A percentile compares a stretch with the other conserved stretches of the same genome.
Evolutionary conservation across 192 early-diverging fungal species (phyloP).

Genomic region (Backusella tarrabulga): DNA sequence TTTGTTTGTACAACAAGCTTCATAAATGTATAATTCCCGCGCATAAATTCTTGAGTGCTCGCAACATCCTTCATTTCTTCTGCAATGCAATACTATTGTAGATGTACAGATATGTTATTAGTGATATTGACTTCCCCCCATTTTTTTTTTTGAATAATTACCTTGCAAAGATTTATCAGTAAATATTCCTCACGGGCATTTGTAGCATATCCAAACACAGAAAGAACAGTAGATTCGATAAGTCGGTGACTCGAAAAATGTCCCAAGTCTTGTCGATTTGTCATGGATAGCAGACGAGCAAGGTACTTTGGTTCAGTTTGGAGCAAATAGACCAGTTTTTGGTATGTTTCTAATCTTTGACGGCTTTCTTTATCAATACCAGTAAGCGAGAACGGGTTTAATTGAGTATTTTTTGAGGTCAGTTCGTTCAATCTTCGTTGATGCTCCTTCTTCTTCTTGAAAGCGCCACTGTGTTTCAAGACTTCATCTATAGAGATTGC

Average conservation of each 20-base stretch:
- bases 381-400: slow-evolving; percentile 64
- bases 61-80: slow-evolving; percentile 91
- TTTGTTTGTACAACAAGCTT: slow-evolving; percentile 95
- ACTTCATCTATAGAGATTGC: slow-evolving; percentile 96
- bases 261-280: slow-evolving; percentile 80
- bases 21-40: slow-evolving; percentile 98
- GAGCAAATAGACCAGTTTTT: slow-evolving; percentile 93
- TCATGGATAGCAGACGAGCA: slow-evolving; percentile 83
- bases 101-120: not conserved
- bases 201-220: slow-evolving; percentile 97
- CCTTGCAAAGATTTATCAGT: slow-evolving; percentile 90
- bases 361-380: slow-evolving; percentile 84
- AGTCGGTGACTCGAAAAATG: slow-evolving; percentile 66
- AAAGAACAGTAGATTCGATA: slow-evolving; percentile 87
- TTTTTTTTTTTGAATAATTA: slow-evolving; percentile 21
- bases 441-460: slow-evolving; percentile 45
- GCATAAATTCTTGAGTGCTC: slow-evolving; percentile 88
- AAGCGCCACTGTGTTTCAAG: slow-evolving; percentile 35
- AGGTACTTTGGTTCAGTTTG: slow-evolving; percentile 96
- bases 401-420: not conserved
- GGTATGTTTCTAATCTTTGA: slow-evolving; percentile 74
- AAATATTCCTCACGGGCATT: slow-evolving; percentile 97
- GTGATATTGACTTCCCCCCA: not conserved
- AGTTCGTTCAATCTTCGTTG: slow-evolving; percentile 43
- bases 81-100: slow-evolving; percentile 63